phyloP scores from a whole-genome alignment of 257 asterid species.

The Gardenia jasminoides region DNA sequence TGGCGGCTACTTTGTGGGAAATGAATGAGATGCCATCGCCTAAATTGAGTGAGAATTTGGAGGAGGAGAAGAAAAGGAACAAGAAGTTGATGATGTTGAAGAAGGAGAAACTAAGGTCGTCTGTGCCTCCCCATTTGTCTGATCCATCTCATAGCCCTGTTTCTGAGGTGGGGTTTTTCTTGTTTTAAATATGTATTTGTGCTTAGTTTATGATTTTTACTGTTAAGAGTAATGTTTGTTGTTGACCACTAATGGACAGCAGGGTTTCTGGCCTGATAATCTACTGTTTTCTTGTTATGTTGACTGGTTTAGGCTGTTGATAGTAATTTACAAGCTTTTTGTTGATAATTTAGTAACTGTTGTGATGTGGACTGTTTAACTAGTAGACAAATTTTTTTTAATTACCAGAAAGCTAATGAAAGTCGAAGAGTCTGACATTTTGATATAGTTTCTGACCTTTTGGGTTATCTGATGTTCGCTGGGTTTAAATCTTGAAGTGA shows the following conservation, averaged over 20 bases:
- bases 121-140: slow-evolving; percentile 65
- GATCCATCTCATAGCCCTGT: slow-evolving; percentile 86
- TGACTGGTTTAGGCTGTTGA: slow-evolving; percentile 5
- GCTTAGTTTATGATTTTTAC: background rate
- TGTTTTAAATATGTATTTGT: background rate
- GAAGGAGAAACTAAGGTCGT: slow-evolving; percentile 44
- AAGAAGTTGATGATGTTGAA: slow-evolving; percentile 38
- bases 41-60: slow-evolving; percentile 44
- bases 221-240: background rate
- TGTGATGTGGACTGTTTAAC: slow-evolving; percentile 13
- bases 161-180: slow-evolving; percentile 50
- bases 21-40: slow-evolving; percentile 85
- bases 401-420: background rate
- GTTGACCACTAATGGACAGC: background rate
- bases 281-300: background rate
- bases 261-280: background rate
- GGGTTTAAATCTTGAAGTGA: background rate
- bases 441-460: background rate
- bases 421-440: slow-evolving; percentile 9
- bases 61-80: slow-evolving; percentile 28
- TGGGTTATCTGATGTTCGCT: background rate
- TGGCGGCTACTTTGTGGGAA: slow-evolving; percentile 94
- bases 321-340: background rate
- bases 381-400: background rate
- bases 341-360: background rate